Evolutionary conservation across 225 moss, liverwort and hornwort genomes (phyloP), one percentile per base, ranked within the genome.

Genomic region (Pseudoscleropodium purum): DNA sequence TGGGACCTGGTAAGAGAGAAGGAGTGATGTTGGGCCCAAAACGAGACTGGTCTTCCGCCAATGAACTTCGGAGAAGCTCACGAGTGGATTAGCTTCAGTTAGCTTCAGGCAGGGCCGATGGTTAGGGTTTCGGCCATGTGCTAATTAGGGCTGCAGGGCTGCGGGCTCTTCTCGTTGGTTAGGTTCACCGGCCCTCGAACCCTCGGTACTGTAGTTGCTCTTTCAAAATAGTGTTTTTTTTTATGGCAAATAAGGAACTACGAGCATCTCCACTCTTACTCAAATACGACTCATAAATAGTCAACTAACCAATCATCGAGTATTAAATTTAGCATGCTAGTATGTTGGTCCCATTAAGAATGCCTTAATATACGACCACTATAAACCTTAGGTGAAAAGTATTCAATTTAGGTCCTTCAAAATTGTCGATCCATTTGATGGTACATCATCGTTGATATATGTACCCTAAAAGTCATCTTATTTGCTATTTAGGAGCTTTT

Each of bases 361-460:
- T 12, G 23, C n/a, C 4, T 37, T 18, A 1, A 67, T 19, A 11
- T 6, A 5, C 37, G 3, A 20, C 20, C 20, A 67, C 37, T 20
- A 20, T 6, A 37, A 68, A 0, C 6, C 7, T 1, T 9, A 11
- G 0, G 6, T 47, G 18, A 75, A 47, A 18, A 30, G 1, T 30
- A 1, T 45, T 47, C 45, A 45, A 13, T n/a, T 75, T 6, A 1
- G 1, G 7, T 30, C 10, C 30, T 75, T 18, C 2, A 30, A 29
- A 74, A 74, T 74, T 75, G 6, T 11, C 11, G 11, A 75, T 31
- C 11, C 18, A 75, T 30, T 75, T 47, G 4, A 75, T 5, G 4
- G 0, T 2, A 47, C 0, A 33, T 31, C 19, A 4, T 16, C 4
- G 0, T 7, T 2, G 19, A 49, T 30, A 19, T 2, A 2, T 18